Evolutionary conservation across 352 stramenopile genomes (phyloP).

Genomic region (Pythium guiyangense): DNA sequence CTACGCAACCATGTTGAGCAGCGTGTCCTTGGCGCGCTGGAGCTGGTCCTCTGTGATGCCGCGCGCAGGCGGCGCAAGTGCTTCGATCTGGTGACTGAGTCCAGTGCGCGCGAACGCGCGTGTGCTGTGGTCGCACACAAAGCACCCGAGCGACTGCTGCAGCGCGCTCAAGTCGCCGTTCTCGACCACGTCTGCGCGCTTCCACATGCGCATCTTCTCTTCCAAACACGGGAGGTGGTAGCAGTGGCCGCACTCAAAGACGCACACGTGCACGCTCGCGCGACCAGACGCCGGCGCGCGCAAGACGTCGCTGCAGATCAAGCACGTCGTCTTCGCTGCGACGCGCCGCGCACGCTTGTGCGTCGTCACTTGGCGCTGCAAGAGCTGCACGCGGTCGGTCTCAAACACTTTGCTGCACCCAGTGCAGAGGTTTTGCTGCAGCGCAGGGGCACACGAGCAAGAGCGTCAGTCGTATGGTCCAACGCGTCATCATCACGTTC

Average conservation of each 20-base stretch:
- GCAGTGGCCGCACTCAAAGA: slow-evolving; percentile 83
- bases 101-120: slow-evolving; percentile 44
- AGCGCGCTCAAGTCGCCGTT: slow-evolving; percentile 35
- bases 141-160: slow-evolving; percentile 56
- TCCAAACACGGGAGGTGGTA: slow-evolving; percentile 79
- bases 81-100: slow-evolving; percentile 35
- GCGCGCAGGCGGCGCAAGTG: slow-evolving; percentile 23
- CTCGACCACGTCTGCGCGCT: slow-evolving; percentile 49
- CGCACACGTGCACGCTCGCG: slow-evolving; percentile 56
- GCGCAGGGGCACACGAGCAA: no score
- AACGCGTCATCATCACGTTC: no score
- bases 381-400: slow-evolving; percentile 63
- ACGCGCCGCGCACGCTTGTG: slow-evolving; percentile 65
- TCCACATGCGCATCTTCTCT: slow-evolving; percentile 87
- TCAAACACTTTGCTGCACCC: slow-evolving; percentile 78
- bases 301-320: slow-evolving; percentile 60
- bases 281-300: slow-evolving; percentile 40
- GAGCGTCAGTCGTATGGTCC: no score
- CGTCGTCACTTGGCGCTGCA: slow-evolving; percentile 57
- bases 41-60: slow-evolving; percentile 69
- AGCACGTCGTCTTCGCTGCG: slow-evolving; percentile 47
- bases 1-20: slow-evolving; percentile 21
- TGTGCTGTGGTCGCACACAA: slow-evolving; percentile 80
- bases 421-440: slow-evolving; percentile 76
- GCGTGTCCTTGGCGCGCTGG: slow-evolving; percentile 66